phyloP scores from a whole-genome alignment of 495 filamentous ascomycete genomes.

The Tuber microsphaerosporum region DNA sequence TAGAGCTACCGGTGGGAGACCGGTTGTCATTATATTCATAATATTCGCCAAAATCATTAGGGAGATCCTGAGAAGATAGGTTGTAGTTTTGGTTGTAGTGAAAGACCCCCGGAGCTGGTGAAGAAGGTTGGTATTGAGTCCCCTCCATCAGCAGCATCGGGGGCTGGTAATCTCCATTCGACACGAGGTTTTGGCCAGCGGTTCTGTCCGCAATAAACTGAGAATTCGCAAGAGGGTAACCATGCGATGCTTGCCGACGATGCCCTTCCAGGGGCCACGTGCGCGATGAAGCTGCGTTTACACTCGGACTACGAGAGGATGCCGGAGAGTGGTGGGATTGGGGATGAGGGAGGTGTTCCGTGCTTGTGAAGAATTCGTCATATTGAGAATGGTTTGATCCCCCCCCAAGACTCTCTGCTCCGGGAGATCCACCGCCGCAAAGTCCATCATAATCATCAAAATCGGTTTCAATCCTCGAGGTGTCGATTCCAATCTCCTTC shows the following conservation, averaged over 20 bases:
- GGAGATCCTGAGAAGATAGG: neutral
- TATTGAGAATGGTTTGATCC: conserved; percentile 2
- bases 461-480: conserved; percentile 32
- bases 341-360: neutral
- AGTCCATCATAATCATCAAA: conserved; percentile 31
- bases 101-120: neutral
- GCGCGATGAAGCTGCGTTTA: conserved; percentile 1
- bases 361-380: neutral
- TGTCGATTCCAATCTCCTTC: conserved; percentile 35
- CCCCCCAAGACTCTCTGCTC: neutral
- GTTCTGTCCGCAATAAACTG: neutral
- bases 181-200: neutral
- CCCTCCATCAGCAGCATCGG: conserved; percentile 1
- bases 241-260: neutral
- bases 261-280: neutral
- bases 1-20: neutral
- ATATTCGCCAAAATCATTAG: neutral
- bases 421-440: neutral
- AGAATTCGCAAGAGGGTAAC: neutral
- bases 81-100: neutral
- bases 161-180: neutral
- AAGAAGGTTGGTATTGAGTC: neutral
- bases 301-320: neutral
- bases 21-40: neutral
- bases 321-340: conserved; percentile 1